Conservation (phyloP, 371 early-diverging fungal genomes). For the Syncephalastrum sp. region DNA sequence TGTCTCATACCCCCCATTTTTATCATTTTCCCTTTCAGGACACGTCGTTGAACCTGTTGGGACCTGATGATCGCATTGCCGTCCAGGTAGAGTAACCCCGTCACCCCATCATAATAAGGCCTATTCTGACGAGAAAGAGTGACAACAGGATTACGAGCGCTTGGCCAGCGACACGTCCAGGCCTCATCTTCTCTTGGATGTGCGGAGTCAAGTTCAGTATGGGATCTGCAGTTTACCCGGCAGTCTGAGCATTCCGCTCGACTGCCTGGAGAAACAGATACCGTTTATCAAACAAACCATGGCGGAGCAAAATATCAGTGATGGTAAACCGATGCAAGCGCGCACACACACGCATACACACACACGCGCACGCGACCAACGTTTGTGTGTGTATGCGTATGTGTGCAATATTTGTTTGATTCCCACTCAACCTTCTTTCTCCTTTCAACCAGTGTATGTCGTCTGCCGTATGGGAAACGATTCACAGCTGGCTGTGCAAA, state of each 20-base stretch:
- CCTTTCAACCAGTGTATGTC: constrained; percentile 61
- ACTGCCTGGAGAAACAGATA: constrained; percentile 40
- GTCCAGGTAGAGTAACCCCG: constrained; percentile 17
- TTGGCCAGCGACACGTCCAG: constrained; percentile 1
- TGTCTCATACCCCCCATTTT: neutral
- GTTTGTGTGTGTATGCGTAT: constrained; percentile 1
- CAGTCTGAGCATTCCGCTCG: constrained; percentile 59
- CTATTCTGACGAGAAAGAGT: neutral
- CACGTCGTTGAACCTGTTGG: constrained; percentile 20
- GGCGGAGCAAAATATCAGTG: constrained; percentile 20
- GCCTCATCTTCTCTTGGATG: constrained; percentile 84
- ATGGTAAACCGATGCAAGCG: constrained; percentile 23
- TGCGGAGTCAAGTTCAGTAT: constrained; percentile 80
- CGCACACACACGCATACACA: too few relatives aligned
- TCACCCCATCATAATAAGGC: neutral
- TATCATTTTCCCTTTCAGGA: constrained; percentile 3
- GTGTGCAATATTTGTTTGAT: neutral
- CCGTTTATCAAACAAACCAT: constrained; percentile 32
- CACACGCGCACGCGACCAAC: neutral
- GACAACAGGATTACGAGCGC: constrained; percentile 1
- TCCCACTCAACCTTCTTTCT: constrained; percentile 5
- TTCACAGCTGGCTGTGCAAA: constrained; percentile 81
- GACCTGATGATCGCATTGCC: constrained; percentile 26
- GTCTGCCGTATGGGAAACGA: constrained; percentile 93
- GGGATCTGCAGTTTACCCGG: constrained; percentile 78